These are phyloP conservation scores for Aspergillus aculeatus DNA, from an alignment of 2,329 filamentous ascomycete genomes.

Conservation along the genomic window DNA sequence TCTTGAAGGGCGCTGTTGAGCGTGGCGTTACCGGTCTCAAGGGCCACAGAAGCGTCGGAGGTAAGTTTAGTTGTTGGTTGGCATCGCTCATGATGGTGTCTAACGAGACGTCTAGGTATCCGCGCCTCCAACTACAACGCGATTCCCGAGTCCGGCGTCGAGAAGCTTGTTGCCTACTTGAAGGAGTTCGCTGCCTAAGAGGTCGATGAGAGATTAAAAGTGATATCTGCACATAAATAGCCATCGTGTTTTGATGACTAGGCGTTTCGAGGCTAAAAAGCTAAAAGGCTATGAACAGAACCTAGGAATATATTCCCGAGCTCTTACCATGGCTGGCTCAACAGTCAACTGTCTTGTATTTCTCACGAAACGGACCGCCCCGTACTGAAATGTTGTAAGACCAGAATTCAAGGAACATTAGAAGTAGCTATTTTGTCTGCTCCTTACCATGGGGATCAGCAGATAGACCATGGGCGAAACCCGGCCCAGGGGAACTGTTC, in stretches of 20 bases:
- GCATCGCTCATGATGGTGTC: background rate
- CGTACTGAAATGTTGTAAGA: too few relatives aligned
- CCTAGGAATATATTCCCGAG: background rate
- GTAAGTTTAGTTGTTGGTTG: constrained; percentile 34
- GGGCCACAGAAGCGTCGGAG: constrained; percentile 82
- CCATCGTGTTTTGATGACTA: background rate
- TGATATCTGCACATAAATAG: background rate
- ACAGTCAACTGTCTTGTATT: background rate
- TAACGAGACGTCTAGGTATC: constrained; percentile 49
- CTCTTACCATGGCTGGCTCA: background rate
- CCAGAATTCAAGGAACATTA: too few relatives aligned
- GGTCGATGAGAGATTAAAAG: background rate
- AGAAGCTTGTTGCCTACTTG: constrained; percentile 44
- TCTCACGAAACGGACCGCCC: too few relatives aligned
- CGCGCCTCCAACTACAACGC: constrained; percentile 88
- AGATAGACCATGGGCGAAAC: background rate
- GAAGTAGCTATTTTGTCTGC: too few relatives aligned
- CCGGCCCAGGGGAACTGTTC: background rate
- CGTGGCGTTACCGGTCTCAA: constrained; percentile 75
- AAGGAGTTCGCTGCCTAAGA: constrained; percentile 52
- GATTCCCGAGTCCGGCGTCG: constrained; percentile 55
- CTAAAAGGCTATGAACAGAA: background rate
- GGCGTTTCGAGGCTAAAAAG: constrained; percentile 1
- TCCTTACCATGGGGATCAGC: too few relatives aligned
- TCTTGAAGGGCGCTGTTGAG: constrained; percentile 70